phyloP scores from a whole-genome alignment of 2,329 filamentous ascomycete species.

The Calonectria crousiana region DNA sequence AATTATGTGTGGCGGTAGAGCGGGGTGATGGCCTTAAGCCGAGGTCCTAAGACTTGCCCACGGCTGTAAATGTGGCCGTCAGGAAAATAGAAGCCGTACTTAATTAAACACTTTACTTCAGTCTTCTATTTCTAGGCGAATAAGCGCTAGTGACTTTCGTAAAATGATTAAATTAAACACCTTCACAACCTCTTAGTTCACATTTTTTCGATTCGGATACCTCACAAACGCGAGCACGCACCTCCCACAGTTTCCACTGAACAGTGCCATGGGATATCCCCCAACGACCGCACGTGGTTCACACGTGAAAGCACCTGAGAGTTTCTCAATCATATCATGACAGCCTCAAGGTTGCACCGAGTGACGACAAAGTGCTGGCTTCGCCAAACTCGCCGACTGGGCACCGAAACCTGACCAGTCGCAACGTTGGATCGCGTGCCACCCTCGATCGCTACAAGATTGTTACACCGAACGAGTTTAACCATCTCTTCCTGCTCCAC shows the following conservation, averaged over 20 bases:
- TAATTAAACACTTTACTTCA: neutral
- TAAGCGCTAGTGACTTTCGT: too few species aligned
- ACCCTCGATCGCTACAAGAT: neutral
- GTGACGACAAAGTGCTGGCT: neutral
- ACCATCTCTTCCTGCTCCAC: constrained; percentile 7
- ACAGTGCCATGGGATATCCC: neutral
- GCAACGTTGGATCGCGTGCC: neutral
- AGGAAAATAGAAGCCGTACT: constrained; percentile 19
- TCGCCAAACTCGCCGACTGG: neutral
- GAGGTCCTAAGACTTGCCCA: constrained; percentile 15
- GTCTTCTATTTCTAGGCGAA: neutral
- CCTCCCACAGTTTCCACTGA: neutral
- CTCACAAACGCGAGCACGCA: neutral
- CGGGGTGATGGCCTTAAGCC: constrained; percentile 18
- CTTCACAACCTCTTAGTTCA: neutral
- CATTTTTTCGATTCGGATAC: neutral
- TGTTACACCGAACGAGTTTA: neutral
- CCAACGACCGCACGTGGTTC: too few species aligned
- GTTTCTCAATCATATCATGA: neutral
- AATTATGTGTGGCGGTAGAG: neutral
- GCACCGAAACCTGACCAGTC: neutral
- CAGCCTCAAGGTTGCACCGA: neutral
- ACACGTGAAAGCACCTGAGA: neutral
- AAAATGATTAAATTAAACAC: neutral
- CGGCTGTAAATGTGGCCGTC: neutral